phyloP scores from a whole-genome alignment of 2,329 filamentous ascomycete species.

The Penicillium sp. region DNA sequence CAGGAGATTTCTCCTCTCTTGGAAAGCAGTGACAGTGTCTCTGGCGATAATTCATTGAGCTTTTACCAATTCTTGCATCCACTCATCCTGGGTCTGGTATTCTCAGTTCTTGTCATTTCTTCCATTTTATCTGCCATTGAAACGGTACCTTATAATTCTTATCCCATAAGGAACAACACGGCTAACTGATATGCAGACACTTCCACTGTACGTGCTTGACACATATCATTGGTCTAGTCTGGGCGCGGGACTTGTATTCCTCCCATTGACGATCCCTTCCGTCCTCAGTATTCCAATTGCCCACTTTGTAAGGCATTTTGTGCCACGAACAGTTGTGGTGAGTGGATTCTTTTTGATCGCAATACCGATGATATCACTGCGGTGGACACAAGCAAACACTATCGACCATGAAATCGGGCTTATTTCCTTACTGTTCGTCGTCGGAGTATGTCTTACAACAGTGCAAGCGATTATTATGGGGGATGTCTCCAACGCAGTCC shows the following conservation, averaged over 20 bases:
- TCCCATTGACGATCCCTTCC: background rate
- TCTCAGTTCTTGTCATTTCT: background rate
- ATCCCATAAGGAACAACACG: background rate
- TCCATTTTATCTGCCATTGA: background rate
- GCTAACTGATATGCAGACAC: background rate
- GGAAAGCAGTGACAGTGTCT: background rate
- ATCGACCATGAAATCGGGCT: background rate
- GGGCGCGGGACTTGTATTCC: background rate
- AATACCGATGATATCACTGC: background rate
- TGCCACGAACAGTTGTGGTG: background rate
- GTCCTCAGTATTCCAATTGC: background rate
- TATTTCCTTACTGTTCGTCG: background rate
- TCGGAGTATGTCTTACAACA: background rate
- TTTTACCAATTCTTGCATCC: background rate
- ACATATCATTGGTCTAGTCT: background rate
- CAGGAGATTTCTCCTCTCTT: background rate
- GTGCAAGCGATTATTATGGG: background rate
- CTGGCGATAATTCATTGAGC: background rate
- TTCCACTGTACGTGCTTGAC: background rate
- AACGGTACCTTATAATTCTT: background rate
- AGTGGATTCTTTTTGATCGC: background rate
- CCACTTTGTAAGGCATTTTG: background rate
- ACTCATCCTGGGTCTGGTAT: background rate
- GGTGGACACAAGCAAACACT: background rate
- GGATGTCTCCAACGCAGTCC: background rate